Base-by-base conservation (phyloP, 257 asterid species). In the Solanum tacnaense region DNA sequence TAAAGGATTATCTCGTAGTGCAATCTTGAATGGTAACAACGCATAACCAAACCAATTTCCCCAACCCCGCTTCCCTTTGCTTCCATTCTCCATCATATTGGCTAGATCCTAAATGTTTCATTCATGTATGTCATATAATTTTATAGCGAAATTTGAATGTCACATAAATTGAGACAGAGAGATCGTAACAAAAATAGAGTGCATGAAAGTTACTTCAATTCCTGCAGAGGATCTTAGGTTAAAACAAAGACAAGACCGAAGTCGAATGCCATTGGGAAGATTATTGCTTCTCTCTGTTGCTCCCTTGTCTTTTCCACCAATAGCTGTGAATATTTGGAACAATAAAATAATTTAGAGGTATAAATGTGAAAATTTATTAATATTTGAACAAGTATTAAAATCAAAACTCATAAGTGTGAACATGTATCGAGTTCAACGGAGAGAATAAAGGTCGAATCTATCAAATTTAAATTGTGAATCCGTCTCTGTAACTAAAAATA, bases 171-270 rank as follows among this genome's bases (percentile, higher is more conserved):
- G 70, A 62, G 31, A 65, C 18, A 2, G 31, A 23, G 2, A 9
- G 9, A 32, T 32, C 34, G 34, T 32, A 32, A 32, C 34, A 32
- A 32, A 32, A 32, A 32, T 32, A 32, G 34, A 32, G 34, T 3
- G 34, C 34, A 31, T 13, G n/a, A 13, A 38, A 85, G 29, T 39
- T 29, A 90, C 91, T 90, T 91, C 92, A 38, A 88, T 81, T 82
- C 93, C 92, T 44, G 89, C 86, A 58, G 90, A 83, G 31, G 91
- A 90, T 87, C 93, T 89, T 35, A 91, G 32, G 89, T 91, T 91
- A 11, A 91, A 70, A 13, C 90, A 85, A 23, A 91, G 88, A 32
- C 92, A 90, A 21, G 93, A 88, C 36, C 93, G 87, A 7, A 90
- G 88, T 60, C 89, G 90, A 70, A 91, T 87, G 5, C 71, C 81